Evolutionary conservation across 1,284 basidiomycete genomes (phyloP).

Genomic region (Dichomitus squalens): DNA sequence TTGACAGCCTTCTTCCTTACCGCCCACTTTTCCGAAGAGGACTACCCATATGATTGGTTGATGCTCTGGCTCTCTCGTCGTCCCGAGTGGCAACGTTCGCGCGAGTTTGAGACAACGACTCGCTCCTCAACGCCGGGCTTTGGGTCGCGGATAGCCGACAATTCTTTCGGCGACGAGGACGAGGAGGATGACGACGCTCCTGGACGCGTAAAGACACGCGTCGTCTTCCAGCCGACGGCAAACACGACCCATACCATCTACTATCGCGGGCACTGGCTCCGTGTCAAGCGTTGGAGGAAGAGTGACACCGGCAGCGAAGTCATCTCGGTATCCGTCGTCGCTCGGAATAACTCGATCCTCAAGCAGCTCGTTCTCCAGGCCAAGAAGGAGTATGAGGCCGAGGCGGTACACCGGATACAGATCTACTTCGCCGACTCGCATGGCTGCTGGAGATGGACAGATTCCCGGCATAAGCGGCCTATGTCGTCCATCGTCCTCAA

Average conservation of each 20-base stretch:
- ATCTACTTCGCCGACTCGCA: conserved; percentile 87
- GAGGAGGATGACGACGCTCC: conserved; percentile 53
- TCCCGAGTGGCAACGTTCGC: conserved; percentile 81
- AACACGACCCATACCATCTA: conserved; percentile 85
- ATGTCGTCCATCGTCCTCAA: conserved; percentile 80
- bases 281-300: conserved; percentile 70
- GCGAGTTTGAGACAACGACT: conserved; percentile 84
- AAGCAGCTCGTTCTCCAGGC: conserved; percentile 86
- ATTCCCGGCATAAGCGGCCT: conserved; percentile 79
- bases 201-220: conserved; percentile 72
- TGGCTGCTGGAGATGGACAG: conserved; percentile 82
- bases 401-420: conserved; percentile 80
- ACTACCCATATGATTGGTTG: conserved; percentile 82
- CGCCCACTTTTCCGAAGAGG: conserved; percentile 83
- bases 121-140: conserved; percentile 57
- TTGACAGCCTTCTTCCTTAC: conserved; percentile 79
- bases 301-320: conserved; percentile 67
- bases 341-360: conserved; percentile 75
- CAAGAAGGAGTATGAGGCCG: conserved; percentile 84
- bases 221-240: conserved; percentile 82
- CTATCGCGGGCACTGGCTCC: conserved; percentile 79
- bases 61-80: conserved; percentile 81
- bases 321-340: conserved; percentile 79
- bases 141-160: conserved; percentile 50
- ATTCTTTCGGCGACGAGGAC: conserved; percentile 66